These are phyloP conservation scores for Bauhinia variegata DNA, from an alignment of 306 rosid genomes.

Conservation along the genomic window DNA sequence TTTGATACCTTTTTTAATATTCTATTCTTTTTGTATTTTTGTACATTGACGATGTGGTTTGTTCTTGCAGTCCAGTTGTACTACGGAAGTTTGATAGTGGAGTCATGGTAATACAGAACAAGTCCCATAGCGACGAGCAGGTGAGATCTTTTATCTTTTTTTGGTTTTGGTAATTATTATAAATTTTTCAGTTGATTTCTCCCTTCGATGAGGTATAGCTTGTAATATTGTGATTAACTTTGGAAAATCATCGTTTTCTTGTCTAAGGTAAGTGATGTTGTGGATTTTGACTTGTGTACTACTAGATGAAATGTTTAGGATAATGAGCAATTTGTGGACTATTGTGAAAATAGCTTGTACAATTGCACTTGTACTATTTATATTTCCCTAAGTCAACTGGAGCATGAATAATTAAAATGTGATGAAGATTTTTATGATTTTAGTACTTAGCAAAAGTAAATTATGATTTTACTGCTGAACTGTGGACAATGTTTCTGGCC, in stretches of 20 bases:
- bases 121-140: conserved; percentile 93
- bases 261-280: not conserved
- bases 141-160: conserved; percentile 41
- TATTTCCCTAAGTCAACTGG: not conserved
- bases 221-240: conserved; percentile 18
- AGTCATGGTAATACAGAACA: conserved; percentile 93
- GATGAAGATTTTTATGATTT: not conserved
- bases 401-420: not conserved
- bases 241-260: conserved; percentile 4
- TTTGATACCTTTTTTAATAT: not conserved
- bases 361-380: not conserved
- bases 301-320: conserved; percentile 17
- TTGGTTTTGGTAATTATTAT: not conserved
- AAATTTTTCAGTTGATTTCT: not conserved
- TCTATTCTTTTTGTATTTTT: conserved; percentile 6
- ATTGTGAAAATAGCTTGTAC: conserved; percentile 15
- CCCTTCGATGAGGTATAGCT: not conserved
- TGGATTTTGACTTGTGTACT: conserved; percentile 13
- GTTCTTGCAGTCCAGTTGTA: conserved; percentile 67
- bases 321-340: not conserved
- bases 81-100: conserved; percentile 97
- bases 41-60: conserved; percentile 24
- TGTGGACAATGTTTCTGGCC: not conserved
- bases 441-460: not conserved
- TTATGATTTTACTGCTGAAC: not conserved